These are phyloP conservation scores for Catunica adiposa DNA, from an alignment of 2,329 filamentous ascomycete genomes.

Conservation along the genomic window DNA sequence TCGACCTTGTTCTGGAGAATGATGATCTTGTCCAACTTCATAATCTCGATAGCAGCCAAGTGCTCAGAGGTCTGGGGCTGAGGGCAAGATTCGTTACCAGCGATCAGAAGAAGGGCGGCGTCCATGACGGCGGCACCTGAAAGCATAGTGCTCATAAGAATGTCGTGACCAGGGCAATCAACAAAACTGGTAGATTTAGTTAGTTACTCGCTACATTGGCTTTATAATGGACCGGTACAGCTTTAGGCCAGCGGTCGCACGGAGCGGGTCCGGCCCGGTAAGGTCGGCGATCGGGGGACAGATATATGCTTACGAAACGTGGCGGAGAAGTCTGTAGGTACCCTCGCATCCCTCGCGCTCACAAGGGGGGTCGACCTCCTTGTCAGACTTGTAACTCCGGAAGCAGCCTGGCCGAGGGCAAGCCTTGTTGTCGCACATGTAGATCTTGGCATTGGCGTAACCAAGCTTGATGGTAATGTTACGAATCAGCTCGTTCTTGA, in stretches of 20 bases:
- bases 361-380: slow-evolving; percentile 92
- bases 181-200: slow-evolving; percentile 50
- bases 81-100: slow-evolving; percentile 94
- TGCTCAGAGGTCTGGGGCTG: slow-evolving; percentile 98
- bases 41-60: slow-evolving; percentile 97
- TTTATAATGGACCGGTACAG: not conserved
- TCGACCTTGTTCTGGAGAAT: slow-evolving; percentile 99
- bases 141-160: slow-evolving; percentile 99
- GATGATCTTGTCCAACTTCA: slow-evolving; percentile 99
- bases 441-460: slow-evolving; percentile 98
- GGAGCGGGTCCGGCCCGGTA: not conserved
- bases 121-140: slow-evolving; percentile 99
- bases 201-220: slow-evolving; percentile 17
- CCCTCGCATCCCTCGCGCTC: slow-evolving; percentile 84
- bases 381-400: slow-evolving; percentile 94
- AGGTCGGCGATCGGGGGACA: not conserved
- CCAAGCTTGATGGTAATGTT: slow-evolving; percentile 99
- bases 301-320: slow-evolving; percentile 62
- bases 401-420: slow-evolving; percentile 94
- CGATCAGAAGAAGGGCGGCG: slow-evolving; percentile 86
- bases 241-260: not conserved
- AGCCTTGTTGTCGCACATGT: slow-evolving; percentile 85
- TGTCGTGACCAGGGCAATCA: slow-evolving; percentile 98
- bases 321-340: slow-evolving; percentile 73
- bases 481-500: slow-evolving; percentile 98